These are phyloP conservation scores for Alloascoidea hylecoeti DNA, from an alignment of 805 yeast genomes.

Conservation along the genomic window DNA sequence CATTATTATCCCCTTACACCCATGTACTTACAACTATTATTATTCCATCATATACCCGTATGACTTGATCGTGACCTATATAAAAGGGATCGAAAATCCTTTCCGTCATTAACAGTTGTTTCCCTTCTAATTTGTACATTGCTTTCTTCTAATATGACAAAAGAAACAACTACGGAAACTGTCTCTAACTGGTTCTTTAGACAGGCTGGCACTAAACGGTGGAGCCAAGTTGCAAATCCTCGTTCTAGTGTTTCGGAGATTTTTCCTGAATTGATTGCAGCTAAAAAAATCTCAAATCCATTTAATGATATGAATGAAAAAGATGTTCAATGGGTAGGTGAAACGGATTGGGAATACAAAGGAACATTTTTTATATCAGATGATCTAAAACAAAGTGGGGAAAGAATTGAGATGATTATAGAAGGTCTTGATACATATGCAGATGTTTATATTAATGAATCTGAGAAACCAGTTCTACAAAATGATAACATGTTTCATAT, in stretches of 20 bases:
- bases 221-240: neutral
- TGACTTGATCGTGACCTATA: too few relatives aligned
- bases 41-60: too few relatives aligned
- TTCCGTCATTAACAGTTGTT: too few relatives aligned
- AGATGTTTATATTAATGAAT: conserved; percentile 25
- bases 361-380: conserved; percentile 10
- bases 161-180: neutral
- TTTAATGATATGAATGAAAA: conserved; percentile 27
- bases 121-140: too few relatives aligned
- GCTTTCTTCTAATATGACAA: neutral
- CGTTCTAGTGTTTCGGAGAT: conserved; percentile 18
- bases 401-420: conserved; percentile 17
- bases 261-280: conserved; percentile 24
- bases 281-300: conserved; percentile 29
- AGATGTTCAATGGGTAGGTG: conserved; percentile 34
- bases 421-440: conserved; percentile 31
- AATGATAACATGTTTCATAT: conserved; percentile 30
- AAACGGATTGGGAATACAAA: conserved; percentile 33
- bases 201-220: neutral
- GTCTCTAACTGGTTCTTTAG: neutral
- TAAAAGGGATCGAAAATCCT: too few relatives aligned
- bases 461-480: conserved; percentile 13
- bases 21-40: too few relatives aligned
- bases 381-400: neutral
- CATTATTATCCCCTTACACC: too few relatives aligned